These are phyloP conservation scores for Camillea tinctor DNA, from an alignment of 2,329 filamentous ascomycete species.

Conservation along the genomic window DNA sequence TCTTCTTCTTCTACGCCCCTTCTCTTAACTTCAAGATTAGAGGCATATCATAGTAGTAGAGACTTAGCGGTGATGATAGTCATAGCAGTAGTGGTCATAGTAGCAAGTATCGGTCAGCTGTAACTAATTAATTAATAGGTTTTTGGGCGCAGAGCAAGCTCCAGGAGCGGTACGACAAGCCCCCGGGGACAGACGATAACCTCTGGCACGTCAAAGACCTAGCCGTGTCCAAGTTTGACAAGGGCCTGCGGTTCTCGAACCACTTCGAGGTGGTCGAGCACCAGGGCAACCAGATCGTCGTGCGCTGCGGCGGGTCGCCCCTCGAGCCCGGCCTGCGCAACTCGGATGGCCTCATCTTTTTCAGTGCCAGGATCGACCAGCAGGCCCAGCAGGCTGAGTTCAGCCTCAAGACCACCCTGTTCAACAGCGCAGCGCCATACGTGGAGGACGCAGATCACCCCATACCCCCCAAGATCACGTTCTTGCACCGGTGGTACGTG, in stretches of 20 bases:
- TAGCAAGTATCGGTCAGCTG: no score
- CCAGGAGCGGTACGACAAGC: conserved; percentile 32
- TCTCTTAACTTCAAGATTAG: no score
- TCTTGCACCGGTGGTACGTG: conserved; percentile 31
- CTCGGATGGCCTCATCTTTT: conserved; percentile 31
- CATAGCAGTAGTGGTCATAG: no score
- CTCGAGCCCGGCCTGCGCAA: conserved; percentile 26
- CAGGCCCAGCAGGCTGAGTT: conserved; percentile 30
- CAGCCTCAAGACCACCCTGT: conserved; percentile 31
- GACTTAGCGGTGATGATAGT: conserved; percentile 9
- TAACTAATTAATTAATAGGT: no score
- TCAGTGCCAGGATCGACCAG: conserved; percentile 31
- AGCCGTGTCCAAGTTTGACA: conserved; percentile 26
- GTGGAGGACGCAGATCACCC: conserved; percentile 19
- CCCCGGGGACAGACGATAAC: conserved; percentile 30
- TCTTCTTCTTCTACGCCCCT: background rate
- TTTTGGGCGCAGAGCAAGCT: conserved; percentile 39
- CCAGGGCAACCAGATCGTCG: conserved; percentile 27
- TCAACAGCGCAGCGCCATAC: conserved; percentile 27
- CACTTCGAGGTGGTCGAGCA: conserved; percentile 35
- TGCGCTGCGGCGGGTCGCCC: conserved; percentile 33
- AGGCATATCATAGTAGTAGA: no score
- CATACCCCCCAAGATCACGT: conserved; percentile 26
- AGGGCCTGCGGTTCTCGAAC: conserved; percentile 32
- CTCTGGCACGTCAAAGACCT: conserved; percentile 31